These are phyloP conservation scores for Botrytis cinerea DNA, from an alignment of 2,329 filamentous ascomycete genomes.

Conservation along the genomic window DNA sequence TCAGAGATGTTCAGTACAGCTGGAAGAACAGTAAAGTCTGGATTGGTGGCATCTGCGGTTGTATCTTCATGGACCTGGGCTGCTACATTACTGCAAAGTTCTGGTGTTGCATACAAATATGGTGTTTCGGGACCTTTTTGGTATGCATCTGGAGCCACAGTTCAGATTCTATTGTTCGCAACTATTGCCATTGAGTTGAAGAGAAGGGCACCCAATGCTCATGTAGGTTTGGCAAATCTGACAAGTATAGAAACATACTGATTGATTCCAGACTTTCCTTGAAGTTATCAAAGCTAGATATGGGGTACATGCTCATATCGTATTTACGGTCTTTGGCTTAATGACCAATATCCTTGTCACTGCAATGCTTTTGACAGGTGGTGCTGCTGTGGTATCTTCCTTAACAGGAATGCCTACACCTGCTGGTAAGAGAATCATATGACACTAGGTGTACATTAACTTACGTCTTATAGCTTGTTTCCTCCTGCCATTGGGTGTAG, in stretches of 20 bases:
- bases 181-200: conserved; percentile 90
- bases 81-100: conserved; percentile 76
- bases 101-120: conserved; percentile 81
- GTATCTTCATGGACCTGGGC: conserved; percentile 95
- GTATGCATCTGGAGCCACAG: conserved; percentile 72
- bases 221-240: conserved; percentile 45
- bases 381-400: conserved; percentile 70
- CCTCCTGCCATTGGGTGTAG: conserved; percentile 76
- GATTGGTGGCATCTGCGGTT: conserved; percentile 84
- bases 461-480: conserved; percentile 59
- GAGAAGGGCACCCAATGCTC: conserved; percentile 81
- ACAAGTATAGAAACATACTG: conserved; percentile 5
- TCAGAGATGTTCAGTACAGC: conserved; percentile 93
- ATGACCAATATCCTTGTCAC: conserved; percentile 87
- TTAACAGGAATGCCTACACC: conserved; percentile 75
- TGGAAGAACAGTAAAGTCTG: conserved; percentile 84
- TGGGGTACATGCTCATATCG: conserved; percentile 69
- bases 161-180: conserved; percentile 87
- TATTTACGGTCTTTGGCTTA: conserved; percentile 80
- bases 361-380: conserved; percentile 84
- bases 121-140: conserved; percentile 67
- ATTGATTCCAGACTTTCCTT: conserved; percentile 58
- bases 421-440: conserved; percentile 50
- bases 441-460: background rate
- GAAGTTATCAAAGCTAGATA: conserved; percentile 83